Conservation (phyloP, 306 rosid genomes). For the Alnus glutinosa region DNA sequence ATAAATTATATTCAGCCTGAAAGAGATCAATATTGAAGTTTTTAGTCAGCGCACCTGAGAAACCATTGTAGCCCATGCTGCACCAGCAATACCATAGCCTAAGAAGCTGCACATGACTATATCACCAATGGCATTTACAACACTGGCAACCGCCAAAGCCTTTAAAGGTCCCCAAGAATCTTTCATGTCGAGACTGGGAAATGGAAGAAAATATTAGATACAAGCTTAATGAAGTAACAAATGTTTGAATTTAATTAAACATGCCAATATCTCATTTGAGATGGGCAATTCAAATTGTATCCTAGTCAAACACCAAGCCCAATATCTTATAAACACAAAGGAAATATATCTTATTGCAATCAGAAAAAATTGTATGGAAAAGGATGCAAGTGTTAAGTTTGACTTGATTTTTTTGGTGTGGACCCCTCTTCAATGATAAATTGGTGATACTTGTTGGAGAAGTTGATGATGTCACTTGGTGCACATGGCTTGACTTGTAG, state of each 20-base stretch:
- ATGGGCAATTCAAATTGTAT: neutral
- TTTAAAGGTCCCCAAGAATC: constrained; percentile 92
- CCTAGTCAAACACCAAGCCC: neutral
- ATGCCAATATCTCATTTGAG: neutral
- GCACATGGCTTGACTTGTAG: too few relatives aligned
- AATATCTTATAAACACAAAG: neutral
- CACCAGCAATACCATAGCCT: constrained; percentile 80
- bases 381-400: too few relatives aligned
- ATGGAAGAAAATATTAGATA: constrained; percentile 11
- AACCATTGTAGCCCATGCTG: constrained; percentile 84
- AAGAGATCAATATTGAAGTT: constrained; percentile 29
- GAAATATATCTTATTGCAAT: neutral
- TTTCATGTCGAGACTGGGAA: constrained; percentile 79
- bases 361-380: neutral
- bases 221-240: constrained; percentile 14
- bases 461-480: too few relatives aligned
- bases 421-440: too few relatives aligned
- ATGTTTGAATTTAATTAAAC: constrained; percentile 7
- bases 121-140: constrained; percentile 63
- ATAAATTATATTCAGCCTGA: neutral
- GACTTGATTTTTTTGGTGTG: too few relatives aligned
- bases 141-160: constrained; percentile 67
- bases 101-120: constrained; percentile 54
- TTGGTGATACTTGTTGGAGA: too few relatives aligned
- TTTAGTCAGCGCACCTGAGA: constrained; percentile 54